A percentile compares a stretch with the other conserved stretches of the same genome.
phyloP scores from a whole-genome alignment of 345 rosid species.

The Durio zibethinus region DNA sequence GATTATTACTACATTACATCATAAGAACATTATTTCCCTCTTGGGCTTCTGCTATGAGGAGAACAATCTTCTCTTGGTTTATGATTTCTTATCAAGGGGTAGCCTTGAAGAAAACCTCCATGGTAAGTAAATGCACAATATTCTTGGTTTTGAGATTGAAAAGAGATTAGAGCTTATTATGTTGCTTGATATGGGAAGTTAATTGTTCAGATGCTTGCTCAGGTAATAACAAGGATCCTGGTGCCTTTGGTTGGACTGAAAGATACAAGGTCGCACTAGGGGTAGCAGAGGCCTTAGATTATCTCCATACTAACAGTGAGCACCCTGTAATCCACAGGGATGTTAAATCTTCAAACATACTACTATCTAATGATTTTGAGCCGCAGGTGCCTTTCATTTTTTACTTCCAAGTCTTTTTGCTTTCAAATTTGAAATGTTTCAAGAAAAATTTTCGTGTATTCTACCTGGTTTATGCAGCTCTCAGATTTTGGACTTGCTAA shows the following conservation, averaged over 20 bases:
- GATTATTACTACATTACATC: constrained; percentile 67
- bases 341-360: constrained; percentile 93
- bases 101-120: constrained; percentile 94
- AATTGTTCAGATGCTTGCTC: constrained; percentile 5
- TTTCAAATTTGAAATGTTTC: not conserved
- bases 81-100: constrained; percentile 85
- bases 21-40: constrained; percentile 73
- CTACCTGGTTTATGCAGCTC: constrained; percentile 44
- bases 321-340: constrained; percentile 83
- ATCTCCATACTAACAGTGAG: constrained; percentile 63
- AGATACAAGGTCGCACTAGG: constrained; percentile 85
- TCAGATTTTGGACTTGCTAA: constrained; percentile 95
- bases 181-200: not conserved
- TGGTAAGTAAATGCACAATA: constrained; percentile 35
- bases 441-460: not conserved
- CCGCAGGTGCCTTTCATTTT: constrained; percentile 60
- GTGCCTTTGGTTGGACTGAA: constrained; percentile 70
- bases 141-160: not conserved
- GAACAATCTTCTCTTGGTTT: constrained; percentile 65
- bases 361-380: constrained; percentile 80
- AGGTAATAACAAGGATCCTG: constrained; percentile 59
- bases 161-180: not conserved
- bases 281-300: constrained; percentile 84
- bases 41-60: constrained; percentile 84
- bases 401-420: not conserved